Evolutionary conservation across 108 stramenopile species (phyloP), one percentile per base, ranked within the genome.

Genomic region (Cyclotella baltica): DNA sequence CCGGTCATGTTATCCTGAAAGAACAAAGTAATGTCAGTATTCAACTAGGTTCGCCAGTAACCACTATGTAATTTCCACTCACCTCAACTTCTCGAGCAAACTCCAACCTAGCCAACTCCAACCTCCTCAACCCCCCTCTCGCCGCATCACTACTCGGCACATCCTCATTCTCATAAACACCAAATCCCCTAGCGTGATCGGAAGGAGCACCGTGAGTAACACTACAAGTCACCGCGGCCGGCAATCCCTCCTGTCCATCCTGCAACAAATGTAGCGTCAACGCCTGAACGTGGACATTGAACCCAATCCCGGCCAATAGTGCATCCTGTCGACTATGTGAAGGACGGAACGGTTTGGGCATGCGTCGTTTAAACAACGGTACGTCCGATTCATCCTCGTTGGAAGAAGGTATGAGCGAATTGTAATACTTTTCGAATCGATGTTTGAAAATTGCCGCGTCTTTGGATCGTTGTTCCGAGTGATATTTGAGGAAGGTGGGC

Each of bases 111-210:
- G 81, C 86, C 4, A 72, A 66, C 75, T 96, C 96, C 19, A 96
- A 78, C 11, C 92, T 86, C n/a, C 90, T 68, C 33, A 93, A 68
- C 0, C 96, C 96, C 58, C 96, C 96, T 40, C 79, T 84, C 18
- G 83, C 67, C 18, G n/a, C 16, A 43, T 16, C 23, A 55, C 22
- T 55, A 23, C 70, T 70, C 0, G 72, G 70, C 10, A 63, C 48
- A 33, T 70, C 81, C 27, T 87, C 75, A 59, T 80, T 73, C 4
- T 81, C 76, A 20, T 85, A 52, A 28, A 89, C 62, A 36, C 86
- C 88, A 84, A 94, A 96, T 55, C 96, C 96, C 34, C 87, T 80
- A 5, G 91, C 91, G 72, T 96, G 96, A 83, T 96, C 96, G 22
- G 92, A 81, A 55, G 93, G 93, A 6, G 96, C 96, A 11, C 96